Evolutionary conservation across 2,329 filamentous ascomycete species (phyloP).

Genomic region (Tolypocladium amazonense): DNA sequence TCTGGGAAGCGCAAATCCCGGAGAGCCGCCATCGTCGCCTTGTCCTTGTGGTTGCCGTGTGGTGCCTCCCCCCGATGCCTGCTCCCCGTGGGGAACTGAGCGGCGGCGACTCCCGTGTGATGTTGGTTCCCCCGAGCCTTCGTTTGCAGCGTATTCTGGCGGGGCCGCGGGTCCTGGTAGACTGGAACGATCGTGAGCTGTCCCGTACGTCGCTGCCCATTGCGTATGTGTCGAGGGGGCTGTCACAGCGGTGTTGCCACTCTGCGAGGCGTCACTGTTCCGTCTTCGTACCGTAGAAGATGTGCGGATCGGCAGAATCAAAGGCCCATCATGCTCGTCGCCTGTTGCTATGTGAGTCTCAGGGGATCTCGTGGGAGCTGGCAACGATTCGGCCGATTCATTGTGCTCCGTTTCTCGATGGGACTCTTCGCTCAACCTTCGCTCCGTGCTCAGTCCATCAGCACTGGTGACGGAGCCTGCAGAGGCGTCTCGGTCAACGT

Average conservation of each 20-base stretch:
- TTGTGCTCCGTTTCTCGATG: background rate
- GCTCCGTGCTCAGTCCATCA: background rate
- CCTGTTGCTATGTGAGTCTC: background rate
- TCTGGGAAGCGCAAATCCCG: constrained; percentile 51
- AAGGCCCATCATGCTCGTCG: background rate
- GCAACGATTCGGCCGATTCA: background rate
- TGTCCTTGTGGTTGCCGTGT: background rate
- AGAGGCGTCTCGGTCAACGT: background rate
- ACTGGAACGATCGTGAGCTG: background rate
- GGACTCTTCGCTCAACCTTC: background rate
- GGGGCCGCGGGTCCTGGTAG: background rate
- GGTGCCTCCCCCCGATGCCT: background rate
- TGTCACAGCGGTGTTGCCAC: background rate
- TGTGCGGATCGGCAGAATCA: constrained; percentile 6
- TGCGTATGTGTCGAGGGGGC: background rate
- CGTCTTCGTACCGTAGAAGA: constrained; percentile 4
- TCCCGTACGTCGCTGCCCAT: background rate
- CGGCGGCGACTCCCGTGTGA: background rate
- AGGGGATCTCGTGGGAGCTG: background rate
- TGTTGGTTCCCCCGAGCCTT: background rate
- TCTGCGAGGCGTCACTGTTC: background rate
- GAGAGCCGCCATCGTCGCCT: background rate
- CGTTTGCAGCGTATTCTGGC: background rate
- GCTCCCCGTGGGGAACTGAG: background rate
- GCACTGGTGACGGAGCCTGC: background rate